A percentile compares a stretch with the other conserved stretches of the same genome.
These are phyloP conservation scores for Phytophthora syringae DNA, from an alignment of 352 stramenopile genomes.

Conservation along the genomic window DNA sequence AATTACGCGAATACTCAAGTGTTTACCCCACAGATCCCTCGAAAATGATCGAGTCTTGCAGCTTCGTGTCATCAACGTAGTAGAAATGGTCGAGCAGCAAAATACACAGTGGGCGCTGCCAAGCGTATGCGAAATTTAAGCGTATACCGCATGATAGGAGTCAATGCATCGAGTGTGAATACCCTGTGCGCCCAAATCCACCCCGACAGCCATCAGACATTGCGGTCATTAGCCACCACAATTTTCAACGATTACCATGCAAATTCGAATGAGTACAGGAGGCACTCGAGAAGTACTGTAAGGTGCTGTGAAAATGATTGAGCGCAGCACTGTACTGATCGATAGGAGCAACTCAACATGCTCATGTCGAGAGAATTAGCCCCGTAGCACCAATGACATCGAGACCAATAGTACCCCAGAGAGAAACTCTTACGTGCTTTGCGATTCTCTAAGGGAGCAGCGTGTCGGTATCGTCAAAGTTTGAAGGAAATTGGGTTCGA, in stretches of 20 bases:
- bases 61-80: background rate
- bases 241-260: conserved; percentile 39
- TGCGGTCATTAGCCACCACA: conserved; percentile 20
- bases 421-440: background rate
- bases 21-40: conserved; percentile 19
- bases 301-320: conserved; percentile 14
- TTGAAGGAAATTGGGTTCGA: conserved; percentile 17
- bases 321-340: conserved; percentile 1
- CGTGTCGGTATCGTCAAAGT: conserved; percentile 14
- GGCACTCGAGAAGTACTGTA: conserved; percentile 20
- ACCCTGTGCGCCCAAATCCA: conserved; percentile 45
- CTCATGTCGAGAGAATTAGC: conserved; percentile 12
- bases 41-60: conserved; percentile 18
- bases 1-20: conserved; percentile 15
- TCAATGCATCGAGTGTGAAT: conserved; percentile 45
- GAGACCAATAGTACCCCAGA: conserved; percentile 1
- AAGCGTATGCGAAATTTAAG: conserved; percentile 16
- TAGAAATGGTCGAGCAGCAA: conserved; percentile 25
- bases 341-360: background rate
- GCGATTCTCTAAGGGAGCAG: conserved; percentile 10
- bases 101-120: conserved; percentile 3
- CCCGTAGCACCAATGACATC: conserved; percentile 9
- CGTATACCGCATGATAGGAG: conserved; percentile 32
- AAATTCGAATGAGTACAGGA: conserved; percentile 48
- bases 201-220: conserved; percentile 20